These are phyloP conservation scores for Iris pallida DNA, from an alignment of 116 monocot genomes.

Conservation along the genomic window DNA sequence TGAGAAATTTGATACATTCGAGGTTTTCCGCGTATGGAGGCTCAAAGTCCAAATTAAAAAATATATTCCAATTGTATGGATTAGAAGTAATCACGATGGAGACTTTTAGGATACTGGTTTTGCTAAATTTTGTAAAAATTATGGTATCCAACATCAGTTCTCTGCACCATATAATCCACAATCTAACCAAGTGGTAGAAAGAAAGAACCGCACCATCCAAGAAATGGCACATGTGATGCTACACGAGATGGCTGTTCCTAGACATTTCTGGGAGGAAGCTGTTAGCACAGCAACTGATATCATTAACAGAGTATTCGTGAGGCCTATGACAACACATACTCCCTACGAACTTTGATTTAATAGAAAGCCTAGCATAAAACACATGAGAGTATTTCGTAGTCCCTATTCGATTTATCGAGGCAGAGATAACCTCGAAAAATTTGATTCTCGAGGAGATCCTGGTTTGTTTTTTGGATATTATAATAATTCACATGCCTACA, in stretches of 20 bases:
- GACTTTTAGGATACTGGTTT: not conserved
- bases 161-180: not conserved
- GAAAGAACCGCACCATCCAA: not conserved
- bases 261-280: not conserved
- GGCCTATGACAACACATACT: not conserved
- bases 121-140: not conserved
- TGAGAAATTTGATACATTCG: too few species aligned
- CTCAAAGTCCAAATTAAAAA: not conserved
- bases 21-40: too few species aligned
- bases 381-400: not conserved
- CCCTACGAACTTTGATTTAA: not conserved
- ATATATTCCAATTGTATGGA: not conserved
- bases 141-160: not conserved
- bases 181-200: not conserved
- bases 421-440: not conserved
- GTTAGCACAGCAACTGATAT: not conserved
- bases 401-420: not conserved
- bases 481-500: not conserved
- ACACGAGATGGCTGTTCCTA: not conserved
- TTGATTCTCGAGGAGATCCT: not conserved
- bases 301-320: not conserved
- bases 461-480: not conserved
- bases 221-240: not conserved
- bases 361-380: not conserved
- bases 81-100: not conserved